A percentile compares a stretch with the other conserved stretches of the same genome.
phyloP scores from a whole-genome alignment of 345 rosid genomes.

The Eucalyptus cladocalyx region DNA sequence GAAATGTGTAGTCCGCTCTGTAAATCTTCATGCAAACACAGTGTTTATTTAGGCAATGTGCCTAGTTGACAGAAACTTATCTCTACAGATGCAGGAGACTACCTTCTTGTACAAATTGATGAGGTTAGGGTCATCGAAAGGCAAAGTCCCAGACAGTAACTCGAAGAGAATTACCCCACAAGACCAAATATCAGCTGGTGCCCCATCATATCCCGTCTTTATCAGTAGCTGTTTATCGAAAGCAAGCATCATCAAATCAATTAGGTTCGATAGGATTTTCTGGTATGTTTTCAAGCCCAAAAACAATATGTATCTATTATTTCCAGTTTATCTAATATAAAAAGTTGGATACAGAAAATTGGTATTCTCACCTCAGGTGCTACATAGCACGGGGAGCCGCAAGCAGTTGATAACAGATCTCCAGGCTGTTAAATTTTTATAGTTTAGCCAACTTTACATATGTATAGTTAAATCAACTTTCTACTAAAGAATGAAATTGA shows the following conservation, averaged over 20 bases:
- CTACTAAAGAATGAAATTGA: background rate
- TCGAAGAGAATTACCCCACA: conserved; percentile 90
- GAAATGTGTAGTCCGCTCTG: conserved; percentile 55
- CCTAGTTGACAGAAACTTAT: background rate
- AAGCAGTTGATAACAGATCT: conserved; percentile 72
- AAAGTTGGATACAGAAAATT: background rate
- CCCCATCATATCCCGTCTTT: conserved; percentile 71
- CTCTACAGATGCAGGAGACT: background rate
- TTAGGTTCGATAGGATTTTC: background rate
- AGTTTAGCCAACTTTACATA: background rate
- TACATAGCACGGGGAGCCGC: conserved; percentile 88
- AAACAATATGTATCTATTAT: background rate
- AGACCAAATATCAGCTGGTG: conserved; percentile 89
- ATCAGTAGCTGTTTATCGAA: conserved; percentile 45
- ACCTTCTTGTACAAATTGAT: conserved; percentile 61
- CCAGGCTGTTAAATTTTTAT: conserved; percentile 37
- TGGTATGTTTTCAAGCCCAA: background rate
- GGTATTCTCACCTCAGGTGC: conserved; percentile 72
- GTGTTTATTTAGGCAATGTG: background rate
- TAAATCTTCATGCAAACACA: conserved; percentile 24
- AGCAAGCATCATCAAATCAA: background rate
- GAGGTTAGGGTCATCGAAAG: conserved; percentile 72
- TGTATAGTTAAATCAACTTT: background rate
- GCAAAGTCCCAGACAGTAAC: conserved; percentile 63
- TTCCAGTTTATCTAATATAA: background rate